Base-by-base conservation (phyloP, 1,284 basidiomycete genomes). In the Neonothopanus nambi region DNA sequence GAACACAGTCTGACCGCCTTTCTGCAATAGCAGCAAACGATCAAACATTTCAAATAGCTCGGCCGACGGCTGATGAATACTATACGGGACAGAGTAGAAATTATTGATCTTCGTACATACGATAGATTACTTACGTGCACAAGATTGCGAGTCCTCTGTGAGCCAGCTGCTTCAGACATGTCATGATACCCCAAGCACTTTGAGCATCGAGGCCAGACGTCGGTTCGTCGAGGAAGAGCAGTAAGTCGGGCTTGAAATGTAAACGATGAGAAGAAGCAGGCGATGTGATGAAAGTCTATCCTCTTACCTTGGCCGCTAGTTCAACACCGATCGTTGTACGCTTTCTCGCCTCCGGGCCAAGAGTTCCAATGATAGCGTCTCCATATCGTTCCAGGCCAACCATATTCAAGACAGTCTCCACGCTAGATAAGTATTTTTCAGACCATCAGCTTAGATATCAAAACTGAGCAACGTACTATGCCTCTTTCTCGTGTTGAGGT, bases 121-220 rank as follows among this genome's bases (percentile, higher is more conserved):
- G 5, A 72, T n/a, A 74, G 51, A 82, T 74, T 5, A 80, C 87
- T 2, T 78, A 92, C 76, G 84, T 86, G 80, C 84, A 87, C 15
- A 89, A 71, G 55, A 88, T 86, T 7, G 84, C 82, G 58, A 79
- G 77, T 54, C 93, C 93, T 56, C 84, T 85, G 57, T 90, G 80
- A 15, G 93, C 89, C n/a, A 95, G 79, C 56, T 87, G 82, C 18
- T 87, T 79, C 44, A 95, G 75, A 65, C 95, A 87, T 1, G 79
- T 75, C 46, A 93, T 77, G 60, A 96, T 92, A 11, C 87, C 87
- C 88, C 89, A 94, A 0, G 94, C 92, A 44, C 85, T 89, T 65
- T 95, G 92, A 0, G 95, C 87, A 65, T 99, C 96, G 36, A 98
- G 80, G 88, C 93, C 95, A 51, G 91, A 94, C 0, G 95, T 98